A percentile compares a stretch with the other conserved stretches of the same genome.
phyloP scores from a whole-genome alignment of 352 stramenopile species.

The Phytophthora ohioensis region DNA sequence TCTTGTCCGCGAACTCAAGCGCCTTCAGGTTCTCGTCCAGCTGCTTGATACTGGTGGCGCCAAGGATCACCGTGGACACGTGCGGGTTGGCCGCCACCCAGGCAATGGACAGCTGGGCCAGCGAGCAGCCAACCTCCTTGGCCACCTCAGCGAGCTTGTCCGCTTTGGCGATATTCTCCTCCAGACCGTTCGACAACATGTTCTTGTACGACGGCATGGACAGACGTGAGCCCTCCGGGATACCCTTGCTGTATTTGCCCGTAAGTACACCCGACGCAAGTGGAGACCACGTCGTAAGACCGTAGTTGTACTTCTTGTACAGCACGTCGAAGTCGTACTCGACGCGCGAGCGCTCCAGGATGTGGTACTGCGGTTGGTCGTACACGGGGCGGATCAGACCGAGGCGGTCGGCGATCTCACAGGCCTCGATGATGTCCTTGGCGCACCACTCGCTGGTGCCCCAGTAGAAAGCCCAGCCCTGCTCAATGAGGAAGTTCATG shows the following conservation, averaged over 20 bases:
- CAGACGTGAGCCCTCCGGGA: constrained; percentile 72
- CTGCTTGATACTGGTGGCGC: constrained; percentile 68
- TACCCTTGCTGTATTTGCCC: constrained; percentile 85
- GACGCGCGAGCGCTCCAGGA: constrained; percentile 73
- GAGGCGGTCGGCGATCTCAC: constrained; percentile 54
- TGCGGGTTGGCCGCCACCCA: constrained; percentile 66
- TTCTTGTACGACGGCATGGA: constrained; percentile 62
- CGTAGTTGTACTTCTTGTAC: constrained; percentile 82
- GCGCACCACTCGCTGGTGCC: constrained; percentile 79
- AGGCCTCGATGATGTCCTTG: constrained; percentile 75
- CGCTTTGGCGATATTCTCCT: constrained; percentile 59
- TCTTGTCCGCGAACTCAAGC: constrained; percentile 68
- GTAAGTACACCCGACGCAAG: constrained; percentile 76
- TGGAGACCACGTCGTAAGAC: constrained; percentile 78
- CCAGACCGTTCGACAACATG: constrained; percentile 56
- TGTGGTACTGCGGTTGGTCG: constrained; percentile 82
- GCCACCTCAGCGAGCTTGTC: constrained; percentile 58
- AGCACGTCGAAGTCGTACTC: constrained; percentile 76
- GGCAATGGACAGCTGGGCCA: constrained; percentile 69
- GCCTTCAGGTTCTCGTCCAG: constrained; percentile 84
- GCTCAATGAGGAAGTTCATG: constrained; percentile 70
- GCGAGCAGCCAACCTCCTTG: constrained; percentile 67
- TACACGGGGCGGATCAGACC: constrained; percentile 51
- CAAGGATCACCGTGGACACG: constrained; percentile 71
- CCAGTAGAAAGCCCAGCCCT: constrained; percentile 63